phyloP scores from a whole-genome alignment of 2,329 filamentous ascomycete species.

The Aureobasidium lini region DNA sequence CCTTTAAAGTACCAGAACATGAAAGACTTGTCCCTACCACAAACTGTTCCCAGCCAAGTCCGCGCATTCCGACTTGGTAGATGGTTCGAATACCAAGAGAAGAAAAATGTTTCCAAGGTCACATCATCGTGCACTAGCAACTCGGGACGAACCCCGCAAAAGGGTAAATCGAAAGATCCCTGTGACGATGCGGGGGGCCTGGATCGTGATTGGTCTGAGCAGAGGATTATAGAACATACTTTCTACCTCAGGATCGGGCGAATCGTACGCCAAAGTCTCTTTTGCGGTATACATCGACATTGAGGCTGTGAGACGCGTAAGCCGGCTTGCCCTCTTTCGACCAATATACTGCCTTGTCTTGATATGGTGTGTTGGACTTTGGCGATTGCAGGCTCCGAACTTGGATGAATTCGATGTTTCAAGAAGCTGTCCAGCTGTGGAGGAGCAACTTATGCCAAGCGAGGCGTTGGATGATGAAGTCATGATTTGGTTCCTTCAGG shows the following conservation, averaged over 20 bases:
- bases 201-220: background rate
- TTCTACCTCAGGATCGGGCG: background rate
- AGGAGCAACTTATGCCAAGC: background rate
- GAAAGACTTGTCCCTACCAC: too few species aligned
- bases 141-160: background rate
- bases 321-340: background rate
- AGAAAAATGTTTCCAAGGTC: background rate
- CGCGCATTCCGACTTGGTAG: background rate
- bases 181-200: background rate
- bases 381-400: background rate
- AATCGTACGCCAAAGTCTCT: background rate
- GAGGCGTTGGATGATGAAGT: slow-evolving; percentile 5
- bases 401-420: background rate
- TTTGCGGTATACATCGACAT: background rate
- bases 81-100: background rate
- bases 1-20: background rate
- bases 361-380: background rate
- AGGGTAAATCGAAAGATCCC: background rate
- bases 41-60: too few species aligned
- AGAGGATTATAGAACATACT: background rate
- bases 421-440: background rate
- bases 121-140: background rate
- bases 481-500: background rate
- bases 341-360: background rate
- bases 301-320: slow-evolving; percentile 10